Evolutionary conservation across 129 eudicot genomes (phyloP).

Genomic region (Smallanthus sonchifolius): DNA sequence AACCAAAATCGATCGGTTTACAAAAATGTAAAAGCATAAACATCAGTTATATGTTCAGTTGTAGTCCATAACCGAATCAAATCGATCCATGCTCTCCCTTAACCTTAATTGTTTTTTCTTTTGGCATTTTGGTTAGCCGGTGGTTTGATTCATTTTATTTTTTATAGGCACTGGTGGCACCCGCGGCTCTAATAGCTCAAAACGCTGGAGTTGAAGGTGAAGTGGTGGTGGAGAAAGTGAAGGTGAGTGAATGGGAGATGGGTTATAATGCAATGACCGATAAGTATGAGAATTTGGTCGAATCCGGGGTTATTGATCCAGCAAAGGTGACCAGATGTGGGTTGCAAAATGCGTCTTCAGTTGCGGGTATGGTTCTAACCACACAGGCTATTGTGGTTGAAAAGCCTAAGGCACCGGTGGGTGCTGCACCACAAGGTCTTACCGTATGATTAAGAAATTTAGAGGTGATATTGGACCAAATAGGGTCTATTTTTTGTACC

Average conservation of each 20-base stretch:
- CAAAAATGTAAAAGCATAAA: neutral
- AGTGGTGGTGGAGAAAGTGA: conserved; percentile 92
- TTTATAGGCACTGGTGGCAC: conserved; percentile 81
- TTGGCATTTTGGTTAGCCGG: neutral
- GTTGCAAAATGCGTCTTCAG: conserved; percentile 86
- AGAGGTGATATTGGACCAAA: conserved; percentile 22
- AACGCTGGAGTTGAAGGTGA: conserved; percentile 97
- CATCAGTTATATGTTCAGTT: neutral
- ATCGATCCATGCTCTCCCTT: neutral
- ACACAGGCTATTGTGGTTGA: conserved; percentile 98
- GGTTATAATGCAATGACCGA: conserved; percentile 96
- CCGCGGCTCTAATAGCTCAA: conserved; percentile 74
- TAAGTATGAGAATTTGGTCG: conserved; percentile 70
- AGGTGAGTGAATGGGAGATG: conserved; percentile 76
- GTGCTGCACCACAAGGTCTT: conserved; percentile 55
- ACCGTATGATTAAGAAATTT: conserved; percentile 30
- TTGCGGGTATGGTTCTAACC: conserved; percentile 96
- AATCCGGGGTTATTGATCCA: conserved; percentile 86
- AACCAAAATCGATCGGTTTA: neutral
- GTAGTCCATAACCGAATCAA: neutral
- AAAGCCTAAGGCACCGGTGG: conserved; percentile 51
- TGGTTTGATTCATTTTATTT: neutral
- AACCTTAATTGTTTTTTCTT: neutral
- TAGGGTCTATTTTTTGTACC: conserved; percentile 31
- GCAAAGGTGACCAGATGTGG: conserved; percentile 96